Base-by-base conservation (phyloP, 2,329 filamentous ascomycete genomes). In the Coniochaeta pulveracea region DNA sequence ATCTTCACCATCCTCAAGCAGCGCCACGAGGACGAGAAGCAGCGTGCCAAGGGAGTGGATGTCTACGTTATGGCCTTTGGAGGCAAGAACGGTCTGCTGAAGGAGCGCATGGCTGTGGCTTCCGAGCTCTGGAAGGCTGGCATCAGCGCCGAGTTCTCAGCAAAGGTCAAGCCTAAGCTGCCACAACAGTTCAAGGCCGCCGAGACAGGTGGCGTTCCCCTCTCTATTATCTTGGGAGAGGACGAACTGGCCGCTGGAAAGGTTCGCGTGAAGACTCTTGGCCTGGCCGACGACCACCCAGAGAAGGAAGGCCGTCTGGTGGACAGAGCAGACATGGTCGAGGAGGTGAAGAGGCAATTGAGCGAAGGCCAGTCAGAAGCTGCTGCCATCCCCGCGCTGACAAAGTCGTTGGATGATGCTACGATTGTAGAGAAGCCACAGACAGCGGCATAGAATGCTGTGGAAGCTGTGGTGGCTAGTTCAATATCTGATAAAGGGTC, bases 51-150 rank as follows among this genome's bases (percentile, higher is more conserved):
- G 49, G 82, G 91, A 46, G 80, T 88, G 3, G 88, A 96, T 50
- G 86, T 88, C 28, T 95, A 77, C 57, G 81, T 96, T 49, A 96
- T 96, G 86, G 86, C 86, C 0, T 86, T 95, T 50, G 88, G 85
- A 34, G 82, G 85, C 34, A 89, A 88, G 58, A 82, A 78, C 14
- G 85, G 85, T 28, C 65, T 93, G 42, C 60, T 94, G 35, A 76
- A 77, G 44, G 82, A 95, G 64, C 80, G 89, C 43, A 88, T 95
- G 76, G 64, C 76, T 17, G 71, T 96, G 23, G 79, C 80, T 38
- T 71, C 76, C 43, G 67, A 67, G 43, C 64, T 96, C 32, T 93
- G 89, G 85, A 77, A 85, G 45, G 85, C 81, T 6, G 86, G 85
- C 14, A 79, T 96, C 61, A 93, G 88, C 44, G 80, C 88, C 37